Evolutionary conservation across 306 rosid genomes (phyloP).

Genomic region (Gleditsia sinensis): DNA sequence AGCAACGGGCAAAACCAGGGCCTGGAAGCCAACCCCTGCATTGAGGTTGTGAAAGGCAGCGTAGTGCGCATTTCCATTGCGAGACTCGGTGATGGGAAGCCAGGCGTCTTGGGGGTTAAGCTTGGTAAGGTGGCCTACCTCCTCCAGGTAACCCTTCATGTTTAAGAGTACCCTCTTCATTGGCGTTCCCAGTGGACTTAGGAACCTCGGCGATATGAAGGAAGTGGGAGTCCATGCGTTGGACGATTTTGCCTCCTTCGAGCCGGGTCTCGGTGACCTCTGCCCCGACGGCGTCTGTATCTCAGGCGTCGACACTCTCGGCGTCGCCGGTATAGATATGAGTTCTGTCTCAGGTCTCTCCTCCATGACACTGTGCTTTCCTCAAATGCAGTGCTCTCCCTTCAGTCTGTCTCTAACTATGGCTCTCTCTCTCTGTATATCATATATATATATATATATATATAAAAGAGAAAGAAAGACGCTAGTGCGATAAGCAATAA

Average conservation of each 20-base stretch:
- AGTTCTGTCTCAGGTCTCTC: conserved; percentile 97
- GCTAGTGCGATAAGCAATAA: background rate
- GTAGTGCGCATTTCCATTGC: conserved; percentile 95
- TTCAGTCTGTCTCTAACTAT: too few species aligned
- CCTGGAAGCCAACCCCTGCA: conserved; percentile 98
- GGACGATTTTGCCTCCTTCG: conserved; percentile 88
- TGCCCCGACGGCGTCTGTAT: conserved; percentile 89
- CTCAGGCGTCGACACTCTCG: conserved; percentile 94
- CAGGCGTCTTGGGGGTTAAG: conserved; percentile 99
- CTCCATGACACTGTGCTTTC: conserved; percentile 54
- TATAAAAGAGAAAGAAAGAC: background rate
- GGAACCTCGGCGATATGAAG: conserved; percentile 91
- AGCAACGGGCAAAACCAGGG: conserved; percentile 89
- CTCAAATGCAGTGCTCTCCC: background rate
- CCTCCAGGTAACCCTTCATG: conserved; percentile 98
- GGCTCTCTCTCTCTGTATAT: background rate
- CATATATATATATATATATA: too few species aligned
- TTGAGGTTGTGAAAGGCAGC: conserved; percentile 98
- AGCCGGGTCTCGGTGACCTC: conserved; percentile 78
- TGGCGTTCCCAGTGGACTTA: conserved; percentile 96
- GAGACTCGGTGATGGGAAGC: conserved; percentile 98
- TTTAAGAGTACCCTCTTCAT: conserved; percentile 92
- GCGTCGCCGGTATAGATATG: conserved; percentile 94
- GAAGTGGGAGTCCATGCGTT: conserved; percentile 99
- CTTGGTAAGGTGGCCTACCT: conserved; percentile 92